Conservation (phyloP, 2,329 filamentous ascomycete genomes). For the Clarireedia monteithiana region DNA sequence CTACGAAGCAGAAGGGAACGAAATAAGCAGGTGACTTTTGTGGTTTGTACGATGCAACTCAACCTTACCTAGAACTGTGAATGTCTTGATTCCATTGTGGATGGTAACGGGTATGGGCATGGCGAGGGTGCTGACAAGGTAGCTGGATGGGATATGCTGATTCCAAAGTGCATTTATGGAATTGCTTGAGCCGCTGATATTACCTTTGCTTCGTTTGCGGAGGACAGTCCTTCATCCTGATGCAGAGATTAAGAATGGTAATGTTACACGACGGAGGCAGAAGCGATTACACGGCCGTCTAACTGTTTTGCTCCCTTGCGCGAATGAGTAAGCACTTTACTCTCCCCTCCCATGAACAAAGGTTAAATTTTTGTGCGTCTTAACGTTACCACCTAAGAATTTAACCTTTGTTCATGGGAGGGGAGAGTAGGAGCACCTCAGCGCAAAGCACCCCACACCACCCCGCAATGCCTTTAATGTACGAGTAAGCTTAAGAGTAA, state of each 20-base stretch:
- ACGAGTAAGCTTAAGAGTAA: too few species aligned
- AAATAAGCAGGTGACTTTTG: background rate
- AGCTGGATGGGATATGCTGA: background rate
- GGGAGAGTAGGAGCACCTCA: background rate
- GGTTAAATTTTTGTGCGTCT: too few species aligned
- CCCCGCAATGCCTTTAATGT: too few species aligned
- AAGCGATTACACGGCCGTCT: too few species aligned
- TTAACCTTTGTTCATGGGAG: too few species aligned
- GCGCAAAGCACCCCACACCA: too few species aligned
- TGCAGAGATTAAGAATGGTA: background rate
- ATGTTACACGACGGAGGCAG: too few species aligned
- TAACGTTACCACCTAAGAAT: too few species aligned
- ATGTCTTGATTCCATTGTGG: constrained; percentile 17
- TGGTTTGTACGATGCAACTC: background rate
- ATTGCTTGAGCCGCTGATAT: background rate
- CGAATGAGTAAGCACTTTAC: too few species aligned
- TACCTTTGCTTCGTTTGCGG: background rate
- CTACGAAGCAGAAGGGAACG: constrained; percentile 24
- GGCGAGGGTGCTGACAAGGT: background rate
- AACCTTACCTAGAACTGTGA: constrained; percentile 16
- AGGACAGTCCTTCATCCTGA: background rate
- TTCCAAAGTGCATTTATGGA: background rate
- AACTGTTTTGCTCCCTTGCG: too few species aligned
- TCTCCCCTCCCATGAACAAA: too few species aligned
- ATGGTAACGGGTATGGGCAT: constrained; percentile 14